A percentile compares a stretch with the other conserved stretches of the same genome.
Evolutionary conservation across 345 rosid species (phyloP).

Genomic region (Psidium friedrichsthalianum): DNA sequence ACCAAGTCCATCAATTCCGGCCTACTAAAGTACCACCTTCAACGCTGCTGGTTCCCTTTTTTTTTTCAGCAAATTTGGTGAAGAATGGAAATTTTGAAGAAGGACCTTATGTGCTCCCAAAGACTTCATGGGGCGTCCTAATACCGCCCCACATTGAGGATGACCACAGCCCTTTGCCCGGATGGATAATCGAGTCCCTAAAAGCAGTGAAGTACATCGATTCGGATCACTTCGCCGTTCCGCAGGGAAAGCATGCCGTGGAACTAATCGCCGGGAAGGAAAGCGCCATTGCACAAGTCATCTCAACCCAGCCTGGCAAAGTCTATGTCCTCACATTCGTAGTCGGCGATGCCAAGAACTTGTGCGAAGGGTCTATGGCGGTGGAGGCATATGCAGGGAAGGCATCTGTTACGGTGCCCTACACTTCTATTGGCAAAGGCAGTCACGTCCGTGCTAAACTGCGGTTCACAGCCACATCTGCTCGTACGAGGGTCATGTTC

Average conservation of each 20-base stretch:
- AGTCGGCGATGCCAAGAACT: slow-evolving; percentile 50
- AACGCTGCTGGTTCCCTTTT: background rate
- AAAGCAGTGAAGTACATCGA: slow-evolving; percentile 71
- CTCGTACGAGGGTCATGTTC: slow-evolving; percentile 47
- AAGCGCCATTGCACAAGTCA: slow-evolving; percentile 54
- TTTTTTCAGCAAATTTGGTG: slow-evolving; percentile 27
- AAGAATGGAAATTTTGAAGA: slow-evolving; percentile 71
- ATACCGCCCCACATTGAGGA: slow-evolving; percentile 68
- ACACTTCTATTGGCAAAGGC: slow-evolving; percentile 53
- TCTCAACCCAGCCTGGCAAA: slow-evolving; percentile 26
- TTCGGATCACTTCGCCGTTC: slow-evolving; percentile 42
- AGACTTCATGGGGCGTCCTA: slow-evolving; percentile 44
- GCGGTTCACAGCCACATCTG: slow-evolving; percentile 36
- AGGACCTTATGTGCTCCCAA: slow-evolving; percentile 58
- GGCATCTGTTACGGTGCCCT: slow-evolving; percentile 27
- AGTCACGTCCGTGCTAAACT: slow-evolving; percentile 35
- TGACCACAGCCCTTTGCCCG: slow-evolving; percentile 53
- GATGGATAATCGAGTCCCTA: slow-evolving; percentile 81
- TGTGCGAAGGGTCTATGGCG: slow-evolving; percentile 49
- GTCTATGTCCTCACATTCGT: slow-evolving; percentile 42
- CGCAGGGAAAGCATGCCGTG: slow-evolving; percentile 40
- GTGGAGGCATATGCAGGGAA: slow-evolving; percentile 58
- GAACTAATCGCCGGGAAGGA: slow-evolving; percentile 77
- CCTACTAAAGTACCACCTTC: background rate
- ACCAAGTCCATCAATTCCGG: background rate